Conservation (phyloP, 2,329 filamentous ascomycete species). For the Fusarium subtropicale region DNA sequence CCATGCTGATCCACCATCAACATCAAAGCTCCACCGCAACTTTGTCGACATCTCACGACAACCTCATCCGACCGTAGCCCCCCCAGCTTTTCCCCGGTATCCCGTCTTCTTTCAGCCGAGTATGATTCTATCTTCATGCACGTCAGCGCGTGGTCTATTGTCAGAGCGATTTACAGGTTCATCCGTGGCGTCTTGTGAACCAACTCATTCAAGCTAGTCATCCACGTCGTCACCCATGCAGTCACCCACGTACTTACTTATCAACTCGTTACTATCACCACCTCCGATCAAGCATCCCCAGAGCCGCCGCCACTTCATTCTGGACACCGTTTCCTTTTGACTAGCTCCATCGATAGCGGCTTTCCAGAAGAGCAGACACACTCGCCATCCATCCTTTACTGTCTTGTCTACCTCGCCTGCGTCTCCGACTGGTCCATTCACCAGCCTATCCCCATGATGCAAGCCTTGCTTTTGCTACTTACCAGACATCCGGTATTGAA, state of each 20-base stretch:
- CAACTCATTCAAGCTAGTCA: constrained; percentile 14
- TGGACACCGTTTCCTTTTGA: constrained; percentile 1
- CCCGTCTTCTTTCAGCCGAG: constrained; percentile 36
- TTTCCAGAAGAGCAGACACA: constrained; percentile 11
- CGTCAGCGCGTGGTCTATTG: constrained; percentile 39
- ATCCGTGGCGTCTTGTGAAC: constrained; percentile 27
- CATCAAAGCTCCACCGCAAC: constrained; percentile 33
- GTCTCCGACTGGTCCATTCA: constrained; percentile 29
- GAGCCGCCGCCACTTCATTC: neutral
- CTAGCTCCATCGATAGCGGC: constrained; percentile 8
- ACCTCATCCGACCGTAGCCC: constrained; percentile 23
- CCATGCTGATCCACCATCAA: constrained; percentile 39
- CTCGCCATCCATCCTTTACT: constrained; percentile 1
- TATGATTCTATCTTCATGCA: constrained; percentile 41
- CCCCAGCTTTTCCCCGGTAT: constrained; percentile 34
- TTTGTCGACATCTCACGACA: constrained; percentile 44
- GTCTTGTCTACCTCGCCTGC: constrained; percentile 10
- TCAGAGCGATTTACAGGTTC: constrained; percentile 26
- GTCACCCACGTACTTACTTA: constrained; percentile 21
- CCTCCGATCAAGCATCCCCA: neutral
- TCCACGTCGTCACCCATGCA: constrained; percentile 17
- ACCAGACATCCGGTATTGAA: constrained; percentile 21
- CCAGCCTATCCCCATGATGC: constrained; percentile 14
- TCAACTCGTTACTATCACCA: constrained; percentile 7
- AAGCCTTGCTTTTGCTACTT: constrained; percentile 38